phyloP scores from a whole-genome alignment of 2,329 filamentous ascomycete genomes.

The Phaeosphaeriaceae sp. region DNA sequence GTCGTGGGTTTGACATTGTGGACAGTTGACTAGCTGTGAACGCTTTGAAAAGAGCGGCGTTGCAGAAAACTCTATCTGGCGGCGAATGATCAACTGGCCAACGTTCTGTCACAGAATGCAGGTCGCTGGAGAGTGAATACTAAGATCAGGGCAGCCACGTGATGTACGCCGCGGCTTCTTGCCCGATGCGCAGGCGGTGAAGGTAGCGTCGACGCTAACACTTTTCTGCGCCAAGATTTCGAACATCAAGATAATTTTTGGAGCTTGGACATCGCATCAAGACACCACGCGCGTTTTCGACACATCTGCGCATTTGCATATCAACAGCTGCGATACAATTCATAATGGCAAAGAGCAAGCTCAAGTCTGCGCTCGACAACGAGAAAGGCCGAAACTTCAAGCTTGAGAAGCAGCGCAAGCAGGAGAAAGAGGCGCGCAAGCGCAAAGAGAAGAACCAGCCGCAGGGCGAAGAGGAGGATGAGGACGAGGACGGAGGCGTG shows the following conservation, averaged over 20 bases:
- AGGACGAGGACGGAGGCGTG: slow-evolving; percentile 38
- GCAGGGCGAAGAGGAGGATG: slow-evolving; percentile 19
- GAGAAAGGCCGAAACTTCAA: slow-evolving; percentile 72
- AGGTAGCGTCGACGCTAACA: slow-evolving; percentile 32
- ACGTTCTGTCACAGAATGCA: not conserved
- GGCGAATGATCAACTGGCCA: not conserved
- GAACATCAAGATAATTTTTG: slow-evolving; percentile 34
- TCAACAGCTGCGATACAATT: not conserved
- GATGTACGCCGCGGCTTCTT: slow-evolving; percentile 32
- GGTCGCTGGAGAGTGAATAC: slow-evolving; percentile 14
- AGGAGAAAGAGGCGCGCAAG: slow-evolving; percentile 63
- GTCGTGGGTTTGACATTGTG: slow-evolving; percentile 31
- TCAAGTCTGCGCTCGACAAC: slow-evolving; percentile 65
- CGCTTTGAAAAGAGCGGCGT: not conserved
- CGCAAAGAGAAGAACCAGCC: slow-evolving; percentile 47
- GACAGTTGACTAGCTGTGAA: not conserved
- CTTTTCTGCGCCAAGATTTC: slow-evolving; percentile 47
- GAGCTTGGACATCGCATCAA: slow-evolving; percentile 26
- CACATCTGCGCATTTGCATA: not conserved
- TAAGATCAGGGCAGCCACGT: slow-evolving; percentile 24
- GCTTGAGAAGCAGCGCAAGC: slow-evolving; percentile 78
- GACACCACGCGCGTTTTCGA: slow-evolving; percentile 7
- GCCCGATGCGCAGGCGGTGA: slow-evolving; percentile 38
- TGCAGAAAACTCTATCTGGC: not conserved
- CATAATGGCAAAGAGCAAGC: slow-evolving; percentile 58